These are phyloP conservation scores for Aureobasidium pullulans DNA, from an alignment of 2,329 filamentous ascomycete species.

Conservation along the genomic window DNA sequence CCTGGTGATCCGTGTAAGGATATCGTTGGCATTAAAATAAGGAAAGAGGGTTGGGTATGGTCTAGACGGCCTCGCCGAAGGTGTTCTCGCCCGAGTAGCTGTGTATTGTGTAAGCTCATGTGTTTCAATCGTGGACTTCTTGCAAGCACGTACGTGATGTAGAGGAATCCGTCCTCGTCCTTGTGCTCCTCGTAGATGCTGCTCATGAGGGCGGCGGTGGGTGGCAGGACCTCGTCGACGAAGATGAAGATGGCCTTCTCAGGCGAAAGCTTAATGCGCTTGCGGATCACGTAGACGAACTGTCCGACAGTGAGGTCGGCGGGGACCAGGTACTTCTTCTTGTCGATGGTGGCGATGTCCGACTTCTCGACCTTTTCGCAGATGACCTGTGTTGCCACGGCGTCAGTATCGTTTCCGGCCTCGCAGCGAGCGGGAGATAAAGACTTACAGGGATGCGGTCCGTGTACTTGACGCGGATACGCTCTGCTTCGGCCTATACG, in stretches of 20 bases:
- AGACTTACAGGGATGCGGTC: slow-evolving; percentile 91
- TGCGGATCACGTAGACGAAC: slow-evolving; percentile 99
- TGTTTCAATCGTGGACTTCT: not conserved
- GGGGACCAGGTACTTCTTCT: slow-evolving; percentile 99
- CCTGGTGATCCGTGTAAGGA: slow-evolving; percentile 5
- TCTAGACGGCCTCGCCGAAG: slow-evolving; percentile 56
- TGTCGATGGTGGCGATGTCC: slow-evolving; percentile 98
- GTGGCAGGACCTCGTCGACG: slow-evolving; percentile 94
- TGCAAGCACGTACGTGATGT: slow-evolving; percentile 68
- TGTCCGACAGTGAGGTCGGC: slow-evolving; percentile 97
- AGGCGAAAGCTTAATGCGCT: slow-evolving; percentile 96
- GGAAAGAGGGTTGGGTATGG: not conserved
- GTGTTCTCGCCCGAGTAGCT: slow-evolving; percentile 98
- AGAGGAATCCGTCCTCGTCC: slow-evolving; percentile 78
- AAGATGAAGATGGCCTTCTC: slow-evolving; percentile 99
- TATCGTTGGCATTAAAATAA: not conserved
- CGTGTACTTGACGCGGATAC: slow-evolving; percentile 97
- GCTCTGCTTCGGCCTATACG: slow-evolving; percentile 78
- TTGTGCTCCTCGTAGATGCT: slow-evolving; percentile 99
- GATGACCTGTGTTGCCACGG: slow-evolving; percentile 62
- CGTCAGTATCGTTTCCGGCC: slow-evolving; percentile 4
- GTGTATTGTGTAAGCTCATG: slow-evolving; percentile 19
- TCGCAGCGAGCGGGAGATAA: slow-evolving; percentile 8
- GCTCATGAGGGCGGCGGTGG: slow-evolving; percentile 96
- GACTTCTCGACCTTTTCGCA: slow-evolving; percentile 99